Base-by-base conservation (phyloP, 1,284 basidiomycete species). In the Thelephora terrestris region DNA sequence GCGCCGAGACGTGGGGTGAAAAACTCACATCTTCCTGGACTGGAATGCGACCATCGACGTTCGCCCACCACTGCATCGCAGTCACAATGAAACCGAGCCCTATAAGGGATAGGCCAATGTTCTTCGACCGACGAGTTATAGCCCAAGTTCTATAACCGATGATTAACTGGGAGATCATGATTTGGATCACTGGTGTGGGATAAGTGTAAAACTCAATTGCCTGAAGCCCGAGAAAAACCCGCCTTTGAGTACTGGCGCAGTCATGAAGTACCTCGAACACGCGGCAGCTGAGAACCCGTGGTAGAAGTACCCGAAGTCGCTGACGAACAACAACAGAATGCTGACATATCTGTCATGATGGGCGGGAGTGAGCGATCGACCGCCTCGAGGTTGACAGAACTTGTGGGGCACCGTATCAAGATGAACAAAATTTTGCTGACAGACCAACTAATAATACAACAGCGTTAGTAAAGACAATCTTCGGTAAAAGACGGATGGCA, bases 241-340 rank as follows among this genome's bases (percentile, higher is more conserved):
- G 65, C 68, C 67, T 60, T 70, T 70, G 35, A 70, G 57, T 12
- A 58, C 43, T 3, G 66, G 61, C 18, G 64, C 47, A 16, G 59
- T 37, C n/a, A 61, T 45, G 48, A 55, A 66, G 48, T 60, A 69
- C 1, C 44, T 40, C 1, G 47, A 47, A 56, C 68, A 68, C 17
- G 53, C 48, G 2, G 55, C 54, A 24, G 18, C 7, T 1, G 61
- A 59, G 49, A 68, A 69, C 17, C 39, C 39, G 4, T 21, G 10
- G 39, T 14, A 2, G 21, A 42, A 42, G 25, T n/a, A 42, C 6
- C 39, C 70, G 52, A 66, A 60, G 50, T 67, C 67, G 53, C 64
- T 67, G 47, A 70, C 46, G 12, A 61, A 47, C 51, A 71, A 58
- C n/a, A 64, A 58, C 5, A 60, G 6, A 47, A 71, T 57, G 47